Percentiles rank a stretch among this genome's conserved stretches.
Conservation (phyloP, 306 rosid genomes). For the Psophocarpus tetragonolobus region DNA sequence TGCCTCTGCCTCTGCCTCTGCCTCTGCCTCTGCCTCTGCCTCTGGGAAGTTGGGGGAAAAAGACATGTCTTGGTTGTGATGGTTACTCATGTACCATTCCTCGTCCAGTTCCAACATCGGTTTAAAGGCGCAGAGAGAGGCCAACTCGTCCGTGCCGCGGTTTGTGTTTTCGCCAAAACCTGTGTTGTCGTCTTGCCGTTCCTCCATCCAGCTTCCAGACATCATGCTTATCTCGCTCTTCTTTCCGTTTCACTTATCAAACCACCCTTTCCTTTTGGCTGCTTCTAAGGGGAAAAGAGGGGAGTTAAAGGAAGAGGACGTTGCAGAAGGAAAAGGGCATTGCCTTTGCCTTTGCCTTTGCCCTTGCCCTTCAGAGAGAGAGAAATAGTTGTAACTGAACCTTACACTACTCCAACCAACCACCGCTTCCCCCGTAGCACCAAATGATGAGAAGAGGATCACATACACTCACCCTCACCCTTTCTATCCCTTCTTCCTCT, state of each 20-base stretch:
- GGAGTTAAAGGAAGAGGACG: slow-evolving; percentile 32
- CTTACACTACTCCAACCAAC: slow-evolving; percentile 13
- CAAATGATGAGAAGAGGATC: neutral
- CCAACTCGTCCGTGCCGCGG: slow-evolving; percentile 43
- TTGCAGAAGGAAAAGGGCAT: slow-evolving; percentile 48
- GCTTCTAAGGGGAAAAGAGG: neutral
- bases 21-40: no score
- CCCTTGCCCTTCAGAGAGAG: neutral
- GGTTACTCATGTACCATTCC: slow-evolving; percentile 67
- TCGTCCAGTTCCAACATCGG: slow-evolving; percentile 65
- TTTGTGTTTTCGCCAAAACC: slow-evolving; percentile 4
- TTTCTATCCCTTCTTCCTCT: no score
- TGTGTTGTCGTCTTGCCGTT: slow-evolving; percentile 41
- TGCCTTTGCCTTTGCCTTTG: neutral
- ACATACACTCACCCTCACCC: neutral
- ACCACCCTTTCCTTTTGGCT: no score
- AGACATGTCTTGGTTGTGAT: slow-evolving; percentile 44
- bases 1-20: no score
- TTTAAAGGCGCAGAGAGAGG: slow-evolving; percentile 57
- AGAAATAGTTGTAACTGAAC: no score
- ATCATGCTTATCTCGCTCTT: slow-evolving; percentile 42
- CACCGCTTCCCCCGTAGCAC: slow-evolving; percentile 24
- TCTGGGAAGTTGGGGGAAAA: slow-evolving; percentile 46
- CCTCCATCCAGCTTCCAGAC: slow-evolving; percentile 64
- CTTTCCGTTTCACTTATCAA: no score